Evolutionary conservation across 129 eudicot species (phyloP), one percentile per base, ranked within the genome.

Genomic region (Erigeron canadensis): DNA sequence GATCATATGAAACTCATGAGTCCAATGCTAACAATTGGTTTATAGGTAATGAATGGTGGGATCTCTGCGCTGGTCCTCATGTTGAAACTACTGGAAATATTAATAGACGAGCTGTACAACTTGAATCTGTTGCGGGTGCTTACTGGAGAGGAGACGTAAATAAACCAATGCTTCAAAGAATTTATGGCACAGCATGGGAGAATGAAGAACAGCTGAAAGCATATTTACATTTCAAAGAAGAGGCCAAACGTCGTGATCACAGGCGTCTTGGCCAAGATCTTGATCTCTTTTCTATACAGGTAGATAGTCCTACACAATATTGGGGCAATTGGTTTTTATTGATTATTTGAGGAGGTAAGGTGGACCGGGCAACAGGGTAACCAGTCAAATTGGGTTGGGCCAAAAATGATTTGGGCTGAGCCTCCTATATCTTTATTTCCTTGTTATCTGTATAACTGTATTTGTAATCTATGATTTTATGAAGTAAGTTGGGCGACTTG

Each of bases 61-160:
- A 95, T 79, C 97, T 95, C 68, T 95, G 99, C 86, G 99, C 97
- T 34, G 99, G 99, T 58, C 99, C 99, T 59, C 99, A 95, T 74
- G 97, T 95, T 72, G 99, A 95, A 84, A 80, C 99, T 76, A 95
- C 99, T 59, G 99, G 99, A 75, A 88, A 79, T 48, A 95, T 95
- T 65, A 86, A 84, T 53, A 84, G 82, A 69, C 86, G 85, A 85
- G 99, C 99, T 37, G 81, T 95, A 59, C 88, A 95, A 65, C 96
- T 95, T 59, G 99, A 95, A 78, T 87, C 99, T 11, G 97, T 95
- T 47, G 99, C 99, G 58, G 99, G 99, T 77, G 99, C 99, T 57
- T 95, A 95, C 61, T 95, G 99, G 99, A 84, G 99, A 83, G 99
- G 99, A 79, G 97, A 95, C 65, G 86, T 72, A 71, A 83, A 77